A percentile compares a stretch with the other conserved stretches of the same genome.
Evolutionary conservation across 2,329 filamentous ascomycete genomes (phyloP).

Genomic region (Fusarium sp.): DNA sequence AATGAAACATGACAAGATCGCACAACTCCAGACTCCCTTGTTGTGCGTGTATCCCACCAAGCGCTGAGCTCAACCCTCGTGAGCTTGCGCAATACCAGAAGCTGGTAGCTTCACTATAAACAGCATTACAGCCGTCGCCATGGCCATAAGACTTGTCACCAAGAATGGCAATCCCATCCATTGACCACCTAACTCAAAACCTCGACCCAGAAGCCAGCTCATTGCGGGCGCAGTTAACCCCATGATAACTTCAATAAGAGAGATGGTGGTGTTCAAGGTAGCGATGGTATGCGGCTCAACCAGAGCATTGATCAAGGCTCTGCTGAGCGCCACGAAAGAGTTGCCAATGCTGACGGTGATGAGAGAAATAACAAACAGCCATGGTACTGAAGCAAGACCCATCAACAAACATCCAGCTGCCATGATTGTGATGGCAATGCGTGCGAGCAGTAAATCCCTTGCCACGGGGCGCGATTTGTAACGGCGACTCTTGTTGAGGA

Average conservation of each 20-base stretch:
- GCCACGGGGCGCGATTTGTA: slow-evolving; percentile 46
- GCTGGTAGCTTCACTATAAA: slow-evolving; percentile 45
- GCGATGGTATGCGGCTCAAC: slow-evolving; percentile 65
- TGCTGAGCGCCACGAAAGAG: slow-evolving; percentile 56
- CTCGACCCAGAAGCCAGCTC: slow-evolving; percentile 57
- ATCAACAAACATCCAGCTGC: slow-evolving; percentile 52
- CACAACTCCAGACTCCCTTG: not conserved
- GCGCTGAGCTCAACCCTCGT: not conserved
- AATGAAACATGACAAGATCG: not conserved
- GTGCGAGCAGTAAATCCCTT: slow-evolving; percentile 55
- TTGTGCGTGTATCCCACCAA: not conserved
- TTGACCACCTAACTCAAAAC: slow-evolving; percentile 56
- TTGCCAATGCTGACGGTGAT: slow-evolving; percentile 57
- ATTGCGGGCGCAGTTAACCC: slow-evolving; percentile 58
- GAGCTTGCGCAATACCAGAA: slow-evolving; percentile 30
- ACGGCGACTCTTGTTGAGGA: slow-evolving; percentile 43
- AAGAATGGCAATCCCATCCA: slow-evolving; percentile 64
- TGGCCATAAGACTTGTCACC: slow-evolving; percentile 49
- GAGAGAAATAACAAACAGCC: slow-evolving; percentile 53
- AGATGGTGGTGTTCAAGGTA: slow-evolving; percentile 63
- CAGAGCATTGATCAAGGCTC: slow-evolving; percentile 63
- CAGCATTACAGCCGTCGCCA: slow-evolving; percentile 45
- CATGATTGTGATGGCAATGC: slow-evolving; percentile 47
- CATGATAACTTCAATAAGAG: slow-evolving; percentile 61
- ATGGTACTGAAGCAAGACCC: slow-evolving; percentile 49